Conservation (phyloP, 164 flowering plant species). For the Chloranthus sessilifolius region DNA sequence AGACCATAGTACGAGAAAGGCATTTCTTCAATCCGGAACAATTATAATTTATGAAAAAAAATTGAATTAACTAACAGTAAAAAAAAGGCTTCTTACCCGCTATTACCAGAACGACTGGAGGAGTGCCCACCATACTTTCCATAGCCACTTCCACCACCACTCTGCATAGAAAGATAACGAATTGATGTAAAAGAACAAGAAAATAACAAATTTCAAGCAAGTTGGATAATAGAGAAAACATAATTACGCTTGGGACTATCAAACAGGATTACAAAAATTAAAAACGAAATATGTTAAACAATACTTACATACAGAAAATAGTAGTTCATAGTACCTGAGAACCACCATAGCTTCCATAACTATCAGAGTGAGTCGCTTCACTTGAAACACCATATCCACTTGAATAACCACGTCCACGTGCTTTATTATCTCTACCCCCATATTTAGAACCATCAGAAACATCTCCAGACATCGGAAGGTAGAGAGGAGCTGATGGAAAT, state of each 20-base stretch:
- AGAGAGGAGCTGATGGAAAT: slow-evolving; percentile 76
- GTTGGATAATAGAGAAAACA: not conserved
- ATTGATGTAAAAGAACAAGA: not conserved
- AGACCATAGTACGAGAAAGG: not conserved
- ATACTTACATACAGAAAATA: not conserved
- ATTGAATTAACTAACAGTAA: not conserved
- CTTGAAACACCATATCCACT: slow-evolving; percentile 64
- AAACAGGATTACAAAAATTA: not conserved
- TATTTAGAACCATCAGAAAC: slow-evolving; percentile 50
- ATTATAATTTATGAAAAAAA: no score
- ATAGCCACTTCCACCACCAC: slow-evolving; percentile 40
- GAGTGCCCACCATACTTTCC: slow-evolving; percentile 62
- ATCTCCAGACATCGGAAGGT: slow-evolving; percentile 65
- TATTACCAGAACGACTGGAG: slow-evolving; percentile 14
- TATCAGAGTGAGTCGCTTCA: slow-evolving; percentile 52
- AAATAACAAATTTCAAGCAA: not conserved
- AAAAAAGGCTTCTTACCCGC: slow-evolving; percentile 5
- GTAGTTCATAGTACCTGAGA: slow-evolving; percentile 37
- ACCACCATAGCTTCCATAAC: slow-evolving; percentile 64
- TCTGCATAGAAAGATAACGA: slow-evolving; percentile 5
- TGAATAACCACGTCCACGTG: slow-evolving; percentile 72
- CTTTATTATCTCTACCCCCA: slow-evolving; percentile 71
- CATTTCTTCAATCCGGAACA: no score
- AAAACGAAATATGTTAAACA: not conserved
- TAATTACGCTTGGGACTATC: not conserved